These are phyloP conservation scores for Soucietia sequanensis DNA, from an alignment of 805 yeast genomes.

Conservation along the genomic window DNA sequence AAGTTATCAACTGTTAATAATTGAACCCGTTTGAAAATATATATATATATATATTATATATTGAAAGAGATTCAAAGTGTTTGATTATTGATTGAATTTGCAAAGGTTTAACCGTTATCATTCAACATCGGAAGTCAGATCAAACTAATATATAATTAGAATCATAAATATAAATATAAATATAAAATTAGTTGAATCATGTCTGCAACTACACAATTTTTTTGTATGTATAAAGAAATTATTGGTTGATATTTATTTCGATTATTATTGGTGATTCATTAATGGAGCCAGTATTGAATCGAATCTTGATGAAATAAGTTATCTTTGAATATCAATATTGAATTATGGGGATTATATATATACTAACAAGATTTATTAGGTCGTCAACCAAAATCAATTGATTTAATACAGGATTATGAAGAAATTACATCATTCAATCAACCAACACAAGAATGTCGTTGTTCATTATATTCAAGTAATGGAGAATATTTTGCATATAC, in stretches of 20 bases:
- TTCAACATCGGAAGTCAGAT: too few relatives aligned
- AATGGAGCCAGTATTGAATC: not conserved
- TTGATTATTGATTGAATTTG: too few relatives aligned
- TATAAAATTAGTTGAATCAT: too few relatives aligned
- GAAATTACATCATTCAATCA: slow-evolving; percentile 35
- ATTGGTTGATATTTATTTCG: slow-evolving; percentile 1
- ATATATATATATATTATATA: too few relatives aligned
- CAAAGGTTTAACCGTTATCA: too few relatives aligned
- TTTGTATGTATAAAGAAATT: slow-evolving; percentile 3
- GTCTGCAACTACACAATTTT: slow-evolving; percentile 22
- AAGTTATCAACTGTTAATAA: too few relatives aligned
- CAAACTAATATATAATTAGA: too few relatives aligned
- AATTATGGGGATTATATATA: not conserved
- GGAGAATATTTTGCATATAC: slow-evolving; percentile 73
- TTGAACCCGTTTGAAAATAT: too few relatives aligned
- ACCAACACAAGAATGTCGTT: slow-evolving; percentile 52
- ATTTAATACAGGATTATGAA: slow-evolving; percentile 45
- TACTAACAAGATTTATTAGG: slow-evolving; percentile 33
- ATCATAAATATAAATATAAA: too few relatives aligned
- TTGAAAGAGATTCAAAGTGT: too few relatives aligned
- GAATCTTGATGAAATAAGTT: not conserved
- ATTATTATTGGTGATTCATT: too few relatives aligned
- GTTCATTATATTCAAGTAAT: slow-evolving; percentile 63
- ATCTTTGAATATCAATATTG: not conserved
- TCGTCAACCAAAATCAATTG: slow-evolving; percentile 58